These are phyloP conservation scores for Artemisia annua DNA, from an alignment of 129 eudicot genomes.

Conservation along the genomic window DNA sequence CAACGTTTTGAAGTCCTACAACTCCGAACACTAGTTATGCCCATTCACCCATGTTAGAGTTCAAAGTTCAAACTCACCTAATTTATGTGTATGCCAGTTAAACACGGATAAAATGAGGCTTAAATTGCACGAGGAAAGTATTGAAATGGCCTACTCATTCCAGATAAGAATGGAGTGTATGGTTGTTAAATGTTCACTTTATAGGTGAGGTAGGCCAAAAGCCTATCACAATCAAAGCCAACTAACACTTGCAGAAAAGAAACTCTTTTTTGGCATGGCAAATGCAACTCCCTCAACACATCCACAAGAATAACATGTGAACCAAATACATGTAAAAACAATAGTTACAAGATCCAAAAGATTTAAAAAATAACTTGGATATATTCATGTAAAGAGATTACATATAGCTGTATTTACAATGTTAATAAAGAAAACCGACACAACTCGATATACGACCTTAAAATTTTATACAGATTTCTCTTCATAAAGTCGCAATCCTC, in stretches of 20 bases:
- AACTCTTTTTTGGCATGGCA: not conserved
- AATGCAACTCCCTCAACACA: not conserved
- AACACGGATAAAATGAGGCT: too few species aligned
- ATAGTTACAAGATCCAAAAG: not conserved
- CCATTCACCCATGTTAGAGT: too few species aligned
- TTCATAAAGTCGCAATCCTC: slow-evolving; percentile 37
- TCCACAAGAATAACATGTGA: not conserved
- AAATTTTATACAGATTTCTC: slow-evolving; percentile 50
- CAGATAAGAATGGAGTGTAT: too few species aligned
- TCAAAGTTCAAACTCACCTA: too few species aligned
- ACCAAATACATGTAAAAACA: too few species aligned
- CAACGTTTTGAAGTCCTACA: too few species aligned
- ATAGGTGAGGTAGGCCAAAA: not conserved
- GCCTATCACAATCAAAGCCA: not conserved
- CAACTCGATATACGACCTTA: slow-evolving; percentile 30
- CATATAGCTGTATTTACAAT: slow-evolving; percentile 34
- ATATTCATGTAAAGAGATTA: slow-evolving; percentile 8
- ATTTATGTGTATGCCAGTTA: too few species aligned
- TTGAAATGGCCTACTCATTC: too few species aligned
- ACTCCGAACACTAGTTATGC: too few species aligned
- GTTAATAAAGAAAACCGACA: slow-evolving; percentile 35
- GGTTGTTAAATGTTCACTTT: too few species aligned
- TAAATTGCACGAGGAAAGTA: too few species aligned
- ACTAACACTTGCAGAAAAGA: not conserved
- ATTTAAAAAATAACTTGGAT: not conserved